Conservation (phyloP, 495 filamentous ascomycete species). For the Coniosporium apollinis region DNA sequence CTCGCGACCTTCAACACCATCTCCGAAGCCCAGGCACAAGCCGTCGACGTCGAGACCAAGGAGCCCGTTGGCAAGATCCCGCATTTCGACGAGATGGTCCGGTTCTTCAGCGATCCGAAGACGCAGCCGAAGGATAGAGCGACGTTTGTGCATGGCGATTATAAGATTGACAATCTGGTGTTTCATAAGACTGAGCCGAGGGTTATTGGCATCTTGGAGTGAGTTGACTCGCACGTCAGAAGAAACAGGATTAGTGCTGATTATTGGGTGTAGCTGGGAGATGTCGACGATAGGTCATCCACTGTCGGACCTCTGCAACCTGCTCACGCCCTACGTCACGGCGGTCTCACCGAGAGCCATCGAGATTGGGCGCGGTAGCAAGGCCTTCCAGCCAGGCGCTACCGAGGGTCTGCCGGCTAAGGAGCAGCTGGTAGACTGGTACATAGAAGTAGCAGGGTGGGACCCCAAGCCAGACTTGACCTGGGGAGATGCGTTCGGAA, state of each 20-base stretch:
- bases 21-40: constrained; percentile 55
- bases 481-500: constrained; percentile 39
- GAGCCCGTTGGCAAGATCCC: constrained; percentile 67
- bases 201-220: constrained; percentile 87
- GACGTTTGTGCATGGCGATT: constrained; percentile 82
- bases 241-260: neutral
- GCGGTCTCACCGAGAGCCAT: constrained; percentile 14
- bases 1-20: constrained; percentile 66
- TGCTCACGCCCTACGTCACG: constrained; percentile 47
- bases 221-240: constrained; percentile 12
- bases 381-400: constrained; percentile 37
- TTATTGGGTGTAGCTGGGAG: constrained; percentile 56
- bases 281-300: constrained; percentile 95
- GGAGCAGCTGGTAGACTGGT: constrained; percentile 58
- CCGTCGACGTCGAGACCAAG: constrained; percentile 58
- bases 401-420: constrained; percentile 60
- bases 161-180: constrained; percentile 95
- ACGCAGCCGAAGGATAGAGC: constrained; percentile 62
- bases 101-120: constrained; percentile 51
- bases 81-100: constrained; percentile 60
- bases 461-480: constrained; percentile 36
- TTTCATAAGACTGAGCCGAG: constrained; percentile 77
- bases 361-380: constrained; percentile 16
- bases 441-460: constrained; percentile 55
- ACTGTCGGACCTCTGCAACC: constrained; percentile 68